Evolutionary conservation across 2,329 filamentous ascomycete genomes (phyloP), one percentile per base, ranked within the genome.

Genomic region (Fusarium ambrosium): DNA sequence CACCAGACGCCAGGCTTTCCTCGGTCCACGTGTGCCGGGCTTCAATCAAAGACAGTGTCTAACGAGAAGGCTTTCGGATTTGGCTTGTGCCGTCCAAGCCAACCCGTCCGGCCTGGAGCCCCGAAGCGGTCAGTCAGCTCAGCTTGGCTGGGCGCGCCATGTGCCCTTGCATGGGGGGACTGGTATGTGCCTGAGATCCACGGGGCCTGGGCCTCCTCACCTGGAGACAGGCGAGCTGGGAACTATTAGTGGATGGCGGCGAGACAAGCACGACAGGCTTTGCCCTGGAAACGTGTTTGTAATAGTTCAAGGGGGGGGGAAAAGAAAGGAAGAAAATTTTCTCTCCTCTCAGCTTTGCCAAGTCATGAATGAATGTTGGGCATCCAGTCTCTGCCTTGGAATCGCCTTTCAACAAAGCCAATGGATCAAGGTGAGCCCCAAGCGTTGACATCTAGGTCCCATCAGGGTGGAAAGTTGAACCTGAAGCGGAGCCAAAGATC

Each of bases 101-200:
- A 58, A 65, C 13, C 55, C 59, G 20, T 73, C 71, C 74, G 69
- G 74, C 68, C 71, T 59, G 34, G 32, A 36, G 13, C 56, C 48
- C 71, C 34, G 64, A 72, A 71, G 75, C 75, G 75, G 67, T 77
- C 72, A 78, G 74, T 77, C 72, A 78, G 74, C 63, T 71, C 66
- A 75, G 58, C 66, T 72, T 64, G 24, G 56, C 32, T 29, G 69
- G 66, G 53, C 61, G 62, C 71, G 56, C 71, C 67, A 70, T 68
- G 56, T 66, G 74, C 76, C 76, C 76, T 78, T 78, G 70, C 76
- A 78, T 78, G 56, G 32, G 11, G 61, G 61, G 51, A 70, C 39
- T 59, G 59, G 70, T 41, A 72, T 71, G 75, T 77, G 43, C 76
- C 75, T 77, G 75, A 69, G 69, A 71, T 67, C 62, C 66, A 77